These are phyloP conservation scores for Xylariaceae sp. DNA, from an alignment of 2,329 filamentous ascomycete species.

Conservation along the genomic window DNA sequence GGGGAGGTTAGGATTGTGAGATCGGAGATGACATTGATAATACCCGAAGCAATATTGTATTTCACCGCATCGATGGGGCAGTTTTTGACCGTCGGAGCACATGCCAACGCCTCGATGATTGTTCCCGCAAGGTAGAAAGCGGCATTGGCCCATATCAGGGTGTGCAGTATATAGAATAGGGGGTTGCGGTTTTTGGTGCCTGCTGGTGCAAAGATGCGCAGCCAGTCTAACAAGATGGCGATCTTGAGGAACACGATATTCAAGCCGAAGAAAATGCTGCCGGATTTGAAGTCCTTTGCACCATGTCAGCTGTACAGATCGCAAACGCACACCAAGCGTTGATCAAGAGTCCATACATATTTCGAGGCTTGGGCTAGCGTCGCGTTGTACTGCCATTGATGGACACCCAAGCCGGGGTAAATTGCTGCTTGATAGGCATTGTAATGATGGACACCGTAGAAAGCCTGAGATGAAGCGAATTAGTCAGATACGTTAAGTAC, in stretches of 20 bases:
- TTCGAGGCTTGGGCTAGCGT: slow-evolving; percentile 11
- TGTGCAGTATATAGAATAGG: slow-evolving; percentile 11
- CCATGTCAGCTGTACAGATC: not conserved
- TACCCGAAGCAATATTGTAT: slow-evolving; percentile 13
- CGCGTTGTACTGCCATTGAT: slow-evolving; percentile 13
- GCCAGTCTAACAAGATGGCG: slow-evolving; percentile 15
- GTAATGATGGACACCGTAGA: slow-evolving; percentile 12
- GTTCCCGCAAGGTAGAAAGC: slow-evolving; percentile 17
- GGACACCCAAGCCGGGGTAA: slow-evolving; percentile 14
- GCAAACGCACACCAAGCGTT: not conserved
- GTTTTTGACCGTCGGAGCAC: slow-evolving; percentile 10
- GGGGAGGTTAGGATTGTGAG: slow-evolving; percentile 15
- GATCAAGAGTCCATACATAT: slow-evolving; percentile 8
- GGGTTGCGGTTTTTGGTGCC: slow-evolving; percentile 8
- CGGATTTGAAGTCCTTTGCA: slow-evolving; percentile 11
- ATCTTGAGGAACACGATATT: slow-evolving; percentile 17
- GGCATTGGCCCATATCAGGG: slow-evolving; percentile 11
- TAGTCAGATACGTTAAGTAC: not conserved
- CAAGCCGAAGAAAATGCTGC: slow-evolving; percentile 14
- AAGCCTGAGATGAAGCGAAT: not conserved
- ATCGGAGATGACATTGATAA: slow-evolving; percentile 19
- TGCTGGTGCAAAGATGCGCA: slow-evolving; percentile 9
- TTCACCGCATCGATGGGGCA: slow-evolving; percentile 15
- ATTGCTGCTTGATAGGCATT: slow-evolving; percentile 15
- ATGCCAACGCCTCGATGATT: slow-evolving; percentile 17